Evolutionary conservation across 2,329 filamentous ascomycete species (phyloP).

Genomic region (Penicillium sp.): DNA sequence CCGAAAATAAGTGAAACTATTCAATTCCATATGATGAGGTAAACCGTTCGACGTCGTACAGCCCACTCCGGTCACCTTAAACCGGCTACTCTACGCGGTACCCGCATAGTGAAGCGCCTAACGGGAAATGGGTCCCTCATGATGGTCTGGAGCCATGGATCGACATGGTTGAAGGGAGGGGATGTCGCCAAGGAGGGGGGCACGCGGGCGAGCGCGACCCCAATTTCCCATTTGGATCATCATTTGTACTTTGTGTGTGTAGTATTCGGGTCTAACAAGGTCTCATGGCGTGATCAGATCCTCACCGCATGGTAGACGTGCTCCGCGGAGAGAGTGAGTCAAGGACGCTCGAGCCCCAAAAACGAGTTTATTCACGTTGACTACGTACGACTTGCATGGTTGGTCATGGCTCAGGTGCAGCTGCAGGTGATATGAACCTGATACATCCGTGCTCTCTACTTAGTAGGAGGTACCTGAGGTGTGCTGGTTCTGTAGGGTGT

Average conservation of each 20-base stretch:
- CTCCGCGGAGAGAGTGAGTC: slow-evolving; percentile 1
- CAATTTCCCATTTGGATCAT: not conserved
- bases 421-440: slow-evolving; percentile 14
- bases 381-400: not conserved
- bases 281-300: slow-evolving; percentile 10
- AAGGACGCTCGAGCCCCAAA: slow-evolving; percentile 6
- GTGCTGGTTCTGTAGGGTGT: not conserved
- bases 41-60: not conserved
- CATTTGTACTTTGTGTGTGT: not conserved
- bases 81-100: slow-evolving; percentile 13
- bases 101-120: not conserved
- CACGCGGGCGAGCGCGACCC: slow-evolving; percentile 4
- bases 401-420: not conserved
- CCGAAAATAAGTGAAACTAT: not conserved
- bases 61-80: slow-evolving; percentile 3
- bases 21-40: not conserved
- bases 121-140: not conserved
- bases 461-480: not conserved
- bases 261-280: not conserved
- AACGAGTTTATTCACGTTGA: slow-evolving; percentile 6
- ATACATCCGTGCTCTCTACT: slow-evolving; percentile 4
- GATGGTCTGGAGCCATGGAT: slow-evolving; percentile 2
- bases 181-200: slow-evolving; percentile 2
- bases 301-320: slow-evolving; percentile 4
- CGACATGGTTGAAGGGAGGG: slow-evolving; percentile 4